Evolutionary conservation across 352 stramenopile species (phyloP).

Genomic region (Aphanomyces astaci): DNA sequence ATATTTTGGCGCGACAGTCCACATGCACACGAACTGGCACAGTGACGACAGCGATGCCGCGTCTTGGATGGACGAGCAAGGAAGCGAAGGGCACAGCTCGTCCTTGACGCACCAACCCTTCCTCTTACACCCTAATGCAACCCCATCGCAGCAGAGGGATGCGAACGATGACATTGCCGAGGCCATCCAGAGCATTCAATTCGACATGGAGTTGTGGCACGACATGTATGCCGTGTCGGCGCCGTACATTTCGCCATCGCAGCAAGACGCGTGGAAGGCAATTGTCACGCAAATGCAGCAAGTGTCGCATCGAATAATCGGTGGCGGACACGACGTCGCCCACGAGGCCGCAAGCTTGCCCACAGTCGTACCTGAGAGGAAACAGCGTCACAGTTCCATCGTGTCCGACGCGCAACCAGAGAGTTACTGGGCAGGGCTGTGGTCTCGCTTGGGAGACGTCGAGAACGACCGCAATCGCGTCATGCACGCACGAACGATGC

Average conservation of each 20-base stretch:
- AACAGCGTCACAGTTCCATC: neutral
- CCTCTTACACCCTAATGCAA: neutral
- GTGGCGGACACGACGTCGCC: neutral
- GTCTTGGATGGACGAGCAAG: neutral
- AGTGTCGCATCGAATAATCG: neutral
- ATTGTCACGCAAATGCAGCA: conserved; percentile 7
- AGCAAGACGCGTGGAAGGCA: conserved; percentile 11
- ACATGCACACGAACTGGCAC: conserved; percentile 8
- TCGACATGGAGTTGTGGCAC: conserved; percentile 2
- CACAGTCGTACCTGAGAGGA: neutral
- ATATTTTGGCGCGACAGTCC: neutral
- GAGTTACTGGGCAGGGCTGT: conserved; percentile 17
- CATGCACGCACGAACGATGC: neutral
- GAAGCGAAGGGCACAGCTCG: neutral
- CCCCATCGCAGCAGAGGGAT: neutral
- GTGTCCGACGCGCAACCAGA: conserved; percentile 4
- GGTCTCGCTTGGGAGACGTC: conserved; percentile 16
- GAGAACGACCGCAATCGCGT: conserved; percentile 19
- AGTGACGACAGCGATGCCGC: conserved; percentile 9
- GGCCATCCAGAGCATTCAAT: neutral
- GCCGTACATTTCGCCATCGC: neutral
- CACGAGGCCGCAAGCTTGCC: neutral
- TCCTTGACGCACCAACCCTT: neutral
- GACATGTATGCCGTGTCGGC: neutral
- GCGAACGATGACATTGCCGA: neutral